Base-by-base conservation (phyloP, 495 filamentous ascomycete species). In the Sordaria brevicollis region DNA sequence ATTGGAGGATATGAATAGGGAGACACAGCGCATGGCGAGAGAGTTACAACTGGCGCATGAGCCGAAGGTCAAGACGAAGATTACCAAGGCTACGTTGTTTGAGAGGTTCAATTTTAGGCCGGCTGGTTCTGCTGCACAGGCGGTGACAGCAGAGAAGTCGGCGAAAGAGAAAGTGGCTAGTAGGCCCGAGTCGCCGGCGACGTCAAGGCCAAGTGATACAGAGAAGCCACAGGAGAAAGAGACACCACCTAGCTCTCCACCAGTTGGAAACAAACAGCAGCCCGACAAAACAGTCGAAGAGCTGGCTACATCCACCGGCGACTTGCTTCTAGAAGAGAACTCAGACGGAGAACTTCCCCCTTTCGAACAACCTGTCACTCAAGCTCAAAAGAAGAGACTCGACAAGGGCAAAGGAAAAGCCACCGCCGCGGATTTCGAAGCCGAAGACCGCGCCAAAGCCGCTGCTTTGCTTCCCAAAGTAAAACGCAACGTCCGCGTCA, bases 31-130 rank as follows among this genome's bases (percentile, higher is more conserved):
- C 29, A 86, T 99, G 83, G 89, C 86, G 72, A 87, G 95, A 70
- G 95, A 91, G 72, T 89, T 95, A 86, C 95, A 97, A 75, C 83
- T 99, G 29, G 87, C 91, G n/a, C 93, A 98, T 77, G 88, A 97
- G 76, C 90, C 92, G 7, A 90, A 87, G 76, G 94, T 93, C 3
- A 95, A 91, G 82, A 97, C 95, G 83, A 97, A 93, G 80, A 91
- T 97, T 68, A 89, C 89, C 11, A 96, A 93, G 76, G 86, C 91
- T 19, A 90, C 91, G 65, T 83, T 99, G 25, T 92, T 99, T 76
- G 89, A 92, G 39, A 85, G 87, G 35, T 96, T 97, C 81, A 92
- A 93, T 76, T 94, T 90, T 74, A 86, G 78, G 69, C 76, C 74
- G 10, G 75, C 75, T 34, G 79, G 76, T 8, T 68, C 86, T 36